Percentiles rank a stretch among this genome's conserved stretches.
These are phyloP conservation scores for Cladobotryum protrusum DNA, from an alignment of 2,329 filamentous ascomycete genomes.

Conservation along the genomic window DNA sequence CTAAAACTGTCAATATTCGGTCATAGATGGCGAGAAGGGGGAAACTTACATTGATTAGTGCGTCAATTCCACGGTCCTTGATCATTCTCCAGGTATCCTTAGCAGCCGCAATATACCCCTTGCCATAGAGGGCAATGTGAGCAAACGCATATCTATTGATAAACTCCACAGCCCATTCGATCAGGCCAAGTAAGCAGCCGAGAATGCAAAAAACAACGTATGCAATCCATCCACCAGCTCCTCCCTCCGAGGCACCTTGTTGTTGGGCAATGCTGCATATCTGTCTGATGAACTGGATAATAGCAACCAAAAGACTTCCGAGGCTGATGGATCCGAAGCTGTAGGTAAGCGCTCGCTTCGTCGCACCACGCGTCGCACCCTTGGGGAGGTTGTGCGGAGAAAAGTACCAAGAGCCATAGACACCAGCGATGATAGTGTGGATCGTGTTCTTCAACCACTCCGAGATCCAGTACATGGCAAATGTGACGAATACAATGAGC, in stretches of 20 bases:
- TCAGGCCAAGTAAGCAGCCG: conserved; percentile 66
- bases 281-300: conserved; percentile 81
- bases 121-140: conserved; percentile 89
- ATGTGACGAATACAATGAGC: conserved; percentile 78
- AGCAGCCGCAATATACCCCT: conserved; percentile 76
- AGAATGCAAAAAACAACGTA: conserved; percentile 66
- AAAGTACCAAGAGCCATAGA: conserved; percentile 95
- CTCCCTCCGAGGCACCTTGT: conserved; percentile 60
- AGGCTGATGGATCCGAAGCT: conserved; percentile 88
- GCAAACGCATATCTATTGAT: conserved; percentile 90
- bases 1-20: conserved; percentile 21
- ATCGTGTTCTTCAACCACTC: conserved; percentile 94
- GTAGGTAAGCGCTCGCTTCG: conserved; percentile 77
- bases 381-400: conserved; percentile 63
- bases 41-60: conserved; percentile 61
- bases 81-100: conserved; percentile 91
- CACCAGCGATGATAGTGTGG: conserved; percentile 78
- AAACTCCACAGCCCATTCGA: conserved; percentile 83
- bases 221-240: conserved; percentile 63
- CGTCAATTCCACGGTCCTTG: conserved; percentile 85
- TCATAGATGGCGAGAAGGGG: neutral
- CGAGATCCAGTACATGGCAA: conserved; percentile 88
- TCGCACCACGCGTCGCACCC: conserved; percentile 74
- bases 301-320: conserved; percentile 77
- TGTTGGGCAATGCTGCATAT: conserved; percentile 68